phyloP scores from a whole-genome alignment of 108 stramenopile species.

The Schizochytrium sp. region DNA sequence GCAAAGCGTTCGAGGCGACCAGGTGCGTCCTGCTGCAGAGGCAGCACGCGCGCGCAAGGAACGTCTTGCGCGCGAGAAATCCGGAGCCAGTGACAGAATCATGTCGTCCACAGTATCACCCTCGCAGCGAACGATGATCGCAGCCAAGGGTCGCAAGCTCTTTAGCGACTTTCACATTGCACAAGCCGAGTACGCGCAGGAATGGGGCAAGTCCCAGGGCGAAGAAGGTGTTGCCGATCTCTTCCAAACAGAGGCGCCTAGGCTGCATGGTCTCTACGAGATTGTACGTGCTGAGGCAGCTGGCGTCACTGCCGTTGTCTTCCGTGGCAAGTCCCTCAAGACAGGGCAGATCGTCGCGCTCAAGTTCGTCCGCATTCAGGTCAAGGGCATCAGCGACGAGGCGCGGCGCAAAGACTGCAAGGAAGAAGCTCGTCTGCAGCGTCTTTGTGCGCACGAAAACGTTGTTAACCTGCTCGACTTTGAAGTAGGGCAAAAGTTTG shows the following conservation, averaged over 20 bases:
- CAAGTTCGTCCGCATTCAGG: not conserved
- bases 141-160: not conserved
- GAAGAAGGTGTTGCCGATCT: not conserved
- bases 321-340: not conserved
- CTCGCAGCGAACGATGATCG: not conserved
- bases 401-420: not conserved
- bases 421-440: not conserved
- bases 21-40: too few species aligned
- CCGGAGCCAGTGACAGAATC: not conserved
- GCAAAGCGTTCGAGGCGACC: too few species aligned
- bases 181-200: not conserved
- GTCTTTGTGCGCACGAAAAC: not conserved
- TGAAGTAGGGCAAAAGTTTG: not conserved
- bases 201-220: not conserved
- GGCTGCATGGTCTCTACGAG: not conserved
- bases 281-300: not conserved
- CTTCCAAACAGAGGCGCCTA: not conserved
- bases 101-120: not conserved
- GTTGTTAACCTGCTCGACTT: constrained; percentile 2
- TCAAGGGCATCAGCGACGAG: not conserved
- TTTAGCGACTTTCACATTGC: not conserved
- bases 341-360: not conserved
- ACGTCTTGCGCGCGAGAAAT: not conserved
- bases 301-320: constrained; percentile 5
- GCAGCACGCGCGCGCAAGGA: too few species aligned